Base-by-base conservation (phyloP, 2,329 filamentous ascomycete species). In the Xylaria sp. region DNA sequence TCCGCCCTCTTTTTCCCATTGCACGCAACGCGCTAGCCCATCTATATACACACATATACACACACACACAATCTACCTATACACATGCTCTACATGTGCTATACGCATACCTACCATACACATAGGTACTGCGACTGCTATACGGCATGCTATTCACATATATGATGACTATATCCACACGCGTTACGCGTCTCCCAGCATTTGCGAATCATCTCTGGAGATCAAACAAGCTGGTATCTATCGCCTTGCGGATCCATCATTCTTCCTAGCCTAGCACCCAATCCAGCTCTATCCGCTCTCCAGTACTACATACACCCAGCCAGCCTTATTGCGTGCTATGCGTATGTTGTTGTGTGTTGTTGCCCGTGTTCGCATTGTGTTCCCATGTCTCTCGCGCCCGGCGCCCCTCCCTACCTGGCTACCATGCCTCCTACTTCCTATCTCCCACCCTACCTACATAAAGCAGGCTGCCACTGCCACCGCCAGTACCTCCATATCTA, bases 291-390 rank as follows among this genome's bases (percentile, higher is more conserved):
- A 60, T 61, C 64, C 54, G 54, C 34, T 57, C 59, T 55, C 53
- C 60, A 55, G 21, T 27, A 2, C 11, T 53, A 53, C 55, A 19
- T 32, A 60, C 55, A 61, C 59, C 36, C 64, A 67, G 65, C 61
- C 64, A 63, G 65, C 60, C 67, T 70, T 64, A 48, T 61, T 68
- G 59, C 55, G 61, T 62, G 62, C 59, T 58, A 48, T 61, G 60
- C 42, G 32, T 39, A 27, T 32, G 47, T 14, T 51, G 27, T 14
- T 17, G 19, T 50, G 47, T n/a, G 54, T 57, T 61, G 57, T 54
- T 59, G 62, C 27, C 42, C 58, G 66, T 67, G 63, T 56, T 67
- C 39, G 61, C 60, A 58, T 62, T 65, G 51, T 50, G 59, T 48
- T 67, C 56, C 65, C 67, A 47, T 61, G 57, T 61, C 53, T 19